phyloP scores from a whole-genome alignment of 2,329 filamentous ascomycete species.

The Magnaporthales sp. region DNA sequence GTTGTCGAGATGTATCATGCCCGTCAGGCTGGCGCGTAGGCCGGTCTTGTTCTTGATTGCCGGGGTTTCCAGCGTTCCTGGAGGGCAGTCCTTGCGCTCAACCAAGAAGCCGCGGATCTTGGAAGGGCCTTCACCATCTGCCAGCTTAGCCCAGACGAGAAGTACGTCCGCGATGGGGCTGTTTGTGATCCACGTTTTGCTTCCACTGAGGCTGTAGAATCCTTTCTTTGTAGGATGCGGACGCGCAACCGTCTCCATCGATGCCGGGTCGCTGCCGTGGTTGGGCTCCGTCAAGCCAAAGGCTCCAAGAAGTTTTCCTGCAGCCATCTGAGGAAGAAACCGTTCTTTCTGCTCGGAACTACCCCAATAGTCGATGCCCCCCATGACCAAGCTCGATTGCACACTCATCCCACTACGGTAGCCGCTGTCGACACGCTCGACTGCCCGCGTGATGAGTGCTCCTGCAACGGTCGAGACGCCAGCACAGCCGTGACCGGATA shows the following conservation, averaged over 20 bases:
- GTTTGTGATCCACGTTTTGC: constrained; percentile 91
- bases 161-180: constrained; percentile 76
- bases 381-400: constrained; percentile 79
- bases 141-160: constrained; percentile 85
- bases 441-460: constrained; percentile 75
- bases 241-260: constrained; percentile 73
- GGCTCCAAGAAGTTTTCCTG: constrained; percentile 67
- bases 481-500: constrained; percentile 75
- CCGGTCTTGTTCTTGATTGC: constrained; percentile 93
- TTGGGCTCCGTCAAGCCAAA: constrained; percentile 85
- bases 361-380: constrained; percentile 76
- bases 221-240: constrained; percentile 71
- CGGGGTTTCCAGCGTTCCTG: constrained; percentile 85
- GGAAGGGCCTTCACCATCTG: constrained; percentile 57
- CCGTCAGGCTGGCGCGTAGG: constrained; percentile 84
- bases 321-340: constrained; percentile 67
- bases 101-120: constrained; percentile 93
- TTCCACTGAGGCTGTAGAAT: constrained; percentile 63
- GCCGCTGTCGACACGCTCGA: constrained; percentile 79
- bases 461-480: constrained; percentile 75
- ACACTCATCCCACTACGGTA: constrained; percentile 85
- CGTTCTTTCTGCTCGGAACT: constrained; percentile 72
- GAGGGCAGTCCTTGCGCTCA: constrained; percentile 74
- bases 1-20: constrained; percentile 93
- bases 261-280: constrained; percentile 78